These are phyloP conservation scores for Triticum turgidum DNA, from an alignment of 176 grass and related monocot genomes.

Conservation along the genomic window DNA sequence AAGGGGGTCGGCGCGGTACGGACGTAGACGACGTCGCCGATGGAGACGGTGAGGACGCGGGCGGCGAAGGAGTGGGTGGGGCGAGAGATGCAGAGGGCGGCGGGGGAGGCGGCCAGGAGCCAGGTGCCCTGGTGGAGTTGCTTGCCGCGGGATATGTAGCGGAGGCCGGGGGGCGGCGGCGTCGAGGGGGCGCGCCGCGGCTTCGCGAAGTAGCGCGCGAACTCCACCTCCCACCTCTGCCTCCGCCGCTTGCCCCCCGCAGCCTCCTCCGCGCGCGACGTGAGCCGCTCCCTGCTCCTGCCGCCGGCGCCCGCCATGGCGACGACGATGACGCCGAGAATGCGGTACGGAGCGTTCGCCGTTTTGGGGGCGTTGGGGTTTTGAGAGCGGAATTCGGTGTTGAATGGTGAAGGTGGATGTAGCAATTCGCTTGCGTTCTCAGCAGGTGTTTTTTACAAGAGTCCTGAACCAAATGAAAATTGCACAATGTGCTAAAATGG, in stretches of 20 bases:
- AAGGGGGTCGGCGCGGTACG: slow-evolving; percentile 13
- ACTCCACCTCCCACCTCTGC: slow-evolving; percentile 60
- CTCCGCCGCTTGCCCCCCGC: neutral
- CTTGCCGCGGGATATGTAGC: slow-evolving; percentile 28
- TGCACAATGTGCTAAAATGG: neutral
- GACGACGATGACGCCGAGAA: neutral
- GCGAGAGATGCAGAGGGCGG: slow-evolving; percentile 34
- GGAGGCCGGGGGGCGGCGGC: slow-evolving; percentile 35
- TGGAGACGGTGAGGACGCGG: slow-evolving; percentile 57
- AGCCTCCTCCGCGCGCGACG: neutral
- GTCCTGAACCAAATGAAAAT: neutral
- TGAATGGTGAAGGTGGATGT: neutral
- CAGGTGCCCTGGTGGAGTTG: slow-evolving; percentile 48
- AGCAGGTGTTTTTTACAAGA: neutral
- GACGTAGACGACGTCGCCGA: slow-evolving; percentile 48
- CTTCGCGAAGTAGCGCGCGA: slow-evolving; percentile 61
- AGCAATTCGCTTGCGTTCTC: neutral
- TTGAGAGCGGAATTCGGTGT: neutral
- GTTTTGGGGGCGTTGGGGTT: neutral
- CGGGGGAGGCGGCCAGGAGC: slow-evolving; percentile 40
- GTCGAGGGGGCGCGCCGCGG: slow-evolving; percentile 20
- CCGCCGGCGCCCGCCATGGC: slow-evolving; percentile 22
- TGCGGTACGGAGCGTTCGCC: neutral
- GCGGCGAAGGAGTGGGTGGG: slow-evolving; percentile 1
- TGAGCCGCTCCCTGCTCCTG: neutral